These are phyloP conservation scores for Durotheca rogersii DNA, from an alignment of 495 filamentous ascomycete genomes.

Conservation along the genomic window DNA sequence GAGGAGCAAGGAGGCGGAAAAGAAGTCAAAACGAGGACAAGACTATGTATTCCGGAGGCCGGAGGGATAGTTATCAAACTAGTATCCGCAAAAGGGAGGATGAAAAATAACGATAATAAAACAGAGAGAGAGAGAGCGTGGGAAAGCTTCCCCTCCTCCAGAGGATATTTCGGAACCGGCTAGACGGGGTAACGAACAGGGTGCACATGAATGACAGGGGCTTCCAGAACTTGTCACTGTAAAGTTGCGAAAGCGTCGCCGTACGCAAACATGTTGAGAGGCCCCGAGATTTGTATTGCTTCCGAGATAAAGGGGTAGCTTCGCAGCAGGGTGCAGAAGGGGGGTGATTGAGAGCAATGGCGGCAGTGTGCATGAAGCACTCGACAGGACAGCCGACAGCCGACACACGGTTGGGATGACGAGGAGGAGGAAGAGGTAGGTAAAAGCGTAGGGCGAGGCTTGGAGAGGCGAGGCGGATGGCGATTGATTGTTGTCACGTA, in stretches of 20 bases:
- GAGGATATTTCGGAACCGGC: conserved; percentile 13
- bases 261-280: conserved; percentile 22
- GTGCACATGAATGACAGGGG: conserved; percentile 15
- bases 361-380: conserved; percentile 16
- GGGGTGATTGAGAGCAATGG: background rate
- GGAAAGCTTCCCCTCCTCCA: conserved; percentile 5
- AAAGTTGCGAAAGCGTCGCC: conserved; percentile 18
- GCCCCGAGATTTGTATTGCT: conserved; percentile 7
- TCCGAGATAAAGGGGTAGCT: conserved; percentile 5
- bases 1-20: too few relatives aligned
- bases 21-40: too few relatives aligned
- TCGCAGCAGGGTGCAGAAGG: background rate
- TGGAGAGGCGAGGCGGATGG: background rate
- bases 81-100: background rate
- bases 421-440: background rate
- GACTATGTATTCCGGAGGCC: too few relatives aligned
- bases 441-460: background rate
- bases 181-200: conserved; percentile 5
- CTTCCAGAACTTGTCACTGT: conserved; percentile 20
- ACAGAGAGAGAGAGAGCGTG: background rate
- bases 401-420: background rate
- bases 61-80: background rate
- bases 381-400: conserved; percentile 3
- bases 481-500: too few relatives aligned
- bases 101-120: conserved; percentile 1